phyloP scores from a whole-genome alignment of 2,329 filamentous ascomycete genomes.

The Aureobasidium sp. region DNA sequence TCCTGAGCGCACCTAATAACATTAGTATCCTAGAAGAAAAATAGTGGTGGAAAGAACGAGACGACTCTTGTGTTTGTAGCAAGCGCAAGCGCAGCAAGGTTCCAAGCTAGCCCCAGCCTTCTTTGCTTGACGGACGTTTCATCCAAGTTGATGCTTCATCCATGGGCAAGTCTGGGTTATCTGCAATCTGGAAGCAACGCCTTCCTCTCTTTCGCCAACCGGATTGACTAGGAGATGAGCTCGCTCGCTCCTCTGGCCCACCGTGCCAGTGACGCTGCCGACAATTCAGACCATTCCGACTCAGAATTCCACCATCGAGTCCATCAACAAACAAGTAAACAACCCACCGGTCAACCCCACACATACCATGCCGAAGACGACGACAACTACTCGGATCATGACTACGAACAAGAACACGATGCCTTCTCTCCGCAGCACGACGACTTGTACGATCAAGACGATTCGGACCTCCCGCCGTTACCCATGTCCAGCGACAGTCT shows the following conservation, averaged over 20 bases:
- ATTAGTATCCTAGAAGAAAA: not conserved
- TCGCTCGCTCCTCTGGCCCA: not conserved
- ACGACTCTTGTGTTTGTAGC: not conserved
- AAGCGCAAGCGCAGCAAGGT: not conserved
- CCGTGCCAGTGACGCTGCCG: not conserved
- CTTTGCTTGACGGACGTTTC: slow-evolving; percentile 3
- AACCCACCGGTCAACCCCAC: not conserved
- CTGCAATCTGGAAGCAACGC: slow-evolving; percentile 9
- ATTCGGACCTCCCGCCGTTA: slow-evolving; percentile 25
- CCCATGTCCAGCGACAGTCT: slow-evolving; percentile 19
- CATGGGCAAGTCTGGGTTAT: slow-evolving; percentile 7
- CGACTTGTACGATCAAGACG: slow-evolving; percentile 34
- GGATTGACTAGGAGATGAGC: slow-evolving; percentile 14
- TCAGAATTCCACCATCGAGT: not conserved
- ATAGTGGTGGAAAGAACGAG: not conserved
- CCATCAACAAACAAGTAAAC: slow-evolving; percentile 13
- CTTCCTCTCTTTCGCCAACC: slow-evolving; percentile 10
- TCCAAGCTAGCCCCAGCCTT: slow-evolving; percentile 4
- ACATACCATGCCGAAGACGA: not conserved
- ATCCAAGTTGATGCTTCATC: slow-evolving; percentile 4
- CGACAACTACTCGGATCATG: not conserved
- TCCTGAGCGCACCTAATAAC: not conserved
- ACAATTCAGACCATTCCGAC: not conserved
- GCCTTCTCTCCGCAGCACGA: slow-evolving; percentile 29
- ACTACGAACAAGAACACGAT: not conserved